Conservation (phyloP, 2,329 filamentous ascomycete genomes). For the Colletotrichum acutatum region DNA sequence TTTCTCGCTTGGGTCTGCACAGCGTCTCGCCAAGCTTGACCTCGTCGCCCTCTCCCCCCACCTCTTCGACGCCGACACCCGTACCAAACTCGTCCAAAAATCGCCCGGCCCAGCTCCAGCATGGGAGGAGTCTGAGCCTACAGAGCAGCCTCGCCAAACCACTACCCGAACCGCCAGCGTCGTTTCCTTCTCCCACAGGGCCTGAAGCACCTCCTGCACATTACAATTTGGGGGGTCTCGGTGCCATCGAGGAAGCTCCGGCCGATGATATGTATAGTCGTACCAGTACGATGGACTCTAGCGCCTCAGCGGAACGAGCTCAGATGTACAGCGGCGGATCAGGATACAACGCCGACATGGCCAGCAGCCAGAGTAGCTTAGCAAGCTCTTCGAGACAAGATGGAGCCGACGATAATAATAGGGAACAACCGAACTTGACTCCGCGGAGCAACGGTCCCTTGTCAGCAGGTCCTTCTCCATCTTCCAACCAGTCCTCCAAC, state of each 20-base stretch:
- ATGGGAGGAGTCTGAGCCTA: constrained; percentile 65
- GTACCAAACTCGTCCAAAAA: constrained; percentile 28
- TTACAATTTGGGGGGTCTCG: constrained; percentile 42
- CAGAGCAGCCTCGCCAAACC: constrained; percentile 69
- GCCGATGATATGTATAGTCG: constrained; percentile 54
- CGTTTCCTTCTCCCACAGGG: constrained; percentile 30
- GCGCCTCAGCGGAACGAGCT: constrained; percentile 43
- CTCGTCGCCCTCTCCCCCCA: constrained; percentile 42
- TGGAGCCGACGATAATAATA: constrained; percentile 53
- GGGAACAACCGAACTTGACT: constrained; percentile 55
- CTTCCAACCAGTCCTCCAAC: constrained; percentile 55
- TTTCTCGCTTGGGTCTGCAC: constrained; percentile 48
- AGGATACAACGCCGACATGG: constrained; percentile 50
- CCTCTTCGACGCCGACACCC: constrained; percentile 33
- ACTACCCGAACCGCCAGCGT: constrained; percentile 61
- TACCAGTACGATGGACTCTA: constrained; percentile 62
- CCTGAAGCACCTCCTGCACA: constrained; percentile 44
- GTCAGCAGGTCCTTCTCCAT: constrained; percentile 68
- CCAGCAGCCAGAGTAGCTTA: constrained; percentile 38
- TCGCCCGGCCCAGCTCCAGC: constrained; percentile 53
- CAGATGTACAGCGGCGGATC: constrained; percentile 51
- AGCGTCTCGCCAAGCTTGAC: constrained; percentile 42
- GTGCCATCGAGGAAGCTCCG: constrained; percentile 40
- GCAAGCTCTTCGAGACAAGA: constrained; percentile 48
- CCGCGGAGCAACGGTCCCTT: constrained; percentile 64